These are phyloP conservation scores for Trichomonascaceae sp. DNA, from an alignment of 1,139 yeast species.

Conservation along the genomic window DNA sequence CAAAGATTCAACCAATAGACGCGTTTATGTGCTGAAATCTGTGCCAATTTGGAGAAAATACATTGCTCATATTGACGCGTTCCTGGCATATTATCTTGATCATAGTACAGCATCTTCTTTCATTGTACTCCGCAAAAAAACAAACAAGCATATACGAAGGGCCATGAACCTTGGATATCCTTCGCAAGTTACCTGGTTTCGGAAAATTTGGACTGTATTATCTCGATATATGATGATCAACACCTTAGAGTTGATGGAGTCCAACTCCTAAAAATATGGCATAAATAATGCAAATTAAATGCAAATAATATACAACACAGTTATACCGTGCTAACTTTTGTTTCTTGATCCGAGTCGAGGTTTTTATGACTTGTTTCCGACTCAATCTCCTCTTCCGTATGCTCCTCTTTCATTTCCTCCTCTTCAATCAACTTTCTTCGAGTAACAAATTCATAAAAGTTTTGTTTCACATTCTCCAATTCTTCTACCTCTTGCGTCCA, in stretches of 20 bases:
- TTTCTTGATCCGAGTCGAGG: neutral
- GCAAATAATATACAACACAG: neutral
- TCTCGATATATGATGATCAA: constrained; percentile 70
- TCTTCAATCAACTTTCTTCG: neutral
- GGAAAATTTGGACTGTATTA: constrained; percentile 79
- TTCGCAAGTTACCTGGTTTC: constrained; percentile 93
- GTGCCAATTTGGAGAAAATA: constrained; percentile 37
- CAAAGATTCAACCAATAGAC: constrained; percentile 12
- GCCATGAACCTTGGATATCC: constrained; percentile 82
- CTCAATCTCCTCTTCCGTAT: neutral
- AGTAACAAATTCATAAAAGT: neutral
- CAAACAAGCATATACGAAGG: constrained; percentile 26
- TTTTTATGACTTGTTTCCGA: neutral
- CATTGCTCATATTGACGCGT: constrained; percentile 29
- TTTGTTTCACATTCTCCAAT: constrained; percentile 11
- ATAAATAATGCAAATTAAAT: neutral
- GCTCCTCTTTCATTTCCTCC: neutral
- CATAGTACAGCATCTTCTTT: constrained; percentile 2
- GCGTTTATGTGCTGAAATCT: constrained; percentile 32
- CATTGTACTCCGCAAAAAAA: constrained; percentile 11
- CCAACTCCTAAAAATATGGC: neutral
- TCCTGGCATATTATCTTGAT: constrained; percentile 16
- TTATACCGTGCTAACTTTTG: neutral
- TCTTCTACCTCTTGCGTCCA: constrained; percentile 18
- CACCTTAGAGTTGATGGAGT: constrained; percentile 40